Evolutionary conservation across 257 asterid genomes (phyloP).

Genomic region (Plantago major): DNA sequence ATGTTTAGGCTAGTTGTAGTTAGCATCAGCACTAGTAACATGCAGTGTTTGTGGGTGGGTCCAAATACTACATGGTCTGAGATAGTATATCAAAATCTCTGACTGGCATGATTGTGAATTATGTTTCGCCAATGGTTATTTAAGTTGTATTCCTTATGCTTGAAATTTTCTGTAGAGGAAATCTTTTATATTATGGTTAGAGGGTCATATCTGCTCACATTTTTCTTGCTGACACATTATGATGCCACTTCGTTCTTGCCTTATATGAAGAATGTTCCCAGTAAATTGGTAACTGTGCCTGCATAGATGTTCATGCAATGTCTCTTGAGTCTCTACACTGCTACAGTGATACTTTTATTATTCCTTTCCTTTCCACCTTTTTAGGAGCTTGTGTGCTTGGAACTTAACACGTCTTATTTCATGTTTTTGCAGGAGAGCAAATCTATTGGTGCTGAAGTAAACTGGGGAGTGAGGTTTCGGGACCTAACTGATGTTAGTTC

Average conservation of each 20-base stretch:
- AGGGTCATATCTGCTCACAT: background rate
- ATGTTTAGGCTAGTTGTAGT: constrained; percentile 6
- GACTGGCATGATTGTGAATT: background rate
- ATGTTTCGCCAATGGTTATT: background rate
- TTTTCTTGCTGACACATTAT: constrained; percentile 4
- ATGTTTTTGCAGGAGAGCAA: constrained; percentile 70
- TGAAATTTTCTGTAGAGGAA: background rate
- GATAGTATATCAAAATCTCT: background rate
- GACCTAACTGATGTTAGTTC: constrained; percentile 67
- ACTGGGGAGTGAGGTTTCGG: constrained; percentile 98
- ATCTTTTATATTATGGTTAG: too few relatives aligned
- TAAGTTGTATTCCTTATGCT: constrained; percentile 7
- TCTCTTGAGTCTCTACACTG: constrained; percentile 3
- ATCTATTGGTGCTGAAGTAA: constrained; percentile 92
- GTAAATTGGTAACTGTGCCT: background rate
- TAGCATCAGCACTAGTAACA: background rate
- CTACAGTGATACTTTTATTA: background rate
- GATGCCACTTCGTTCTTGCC: constrained; percentile 7
- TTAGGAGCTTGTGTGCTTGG: constrained; percentile 4
- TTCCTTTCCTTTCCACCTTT: background rate
- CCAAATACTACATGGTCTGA: background rate
- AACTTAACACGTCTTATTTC: constrained; percentile 6
- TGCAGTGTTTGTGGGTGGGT: constrained; percentile 1
- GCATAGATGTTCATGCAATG: background rate
- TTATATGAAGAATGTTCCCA: background rate